Percentiles rank a stretch among this genome's conserved stretches.
phyloP scores from a whole-genome alignment of 23 red algal species.

The Agarophyton chilense region DNA sequence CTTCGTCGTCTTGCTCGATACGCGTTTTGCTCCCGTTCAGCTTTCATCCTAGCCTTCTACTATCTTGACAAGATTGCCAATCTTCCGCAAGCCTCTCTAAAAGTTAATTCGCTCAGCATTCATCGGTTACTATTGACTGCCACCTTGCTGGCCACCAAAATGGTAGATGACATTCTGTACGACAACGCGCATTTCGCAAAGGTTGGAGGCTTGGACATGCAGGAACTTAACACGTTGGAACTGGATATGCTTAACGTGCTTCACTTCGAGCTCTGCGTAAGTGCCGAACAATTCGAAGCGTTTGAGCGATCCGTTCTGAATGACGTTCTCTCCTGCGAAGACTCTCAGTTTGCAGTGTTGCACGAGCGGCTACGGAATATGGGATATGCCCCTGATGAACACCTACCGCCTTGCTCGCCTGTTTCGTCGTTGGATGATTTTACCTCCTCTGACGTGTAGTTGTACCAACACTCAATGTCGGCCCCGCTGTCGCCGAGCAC shows the following conservation, averaged over 20 bases:
- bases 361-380: constrained; percentile 50
- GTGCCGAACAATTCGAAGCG: constrained; percentile 40
- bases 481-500: background rate
- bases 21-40: constrained; percentile 66
- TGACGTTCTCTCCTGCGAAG: background rate
- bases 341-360: constrained; percentile 22
- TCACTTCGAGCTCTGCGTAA: constrained; percentile 54
- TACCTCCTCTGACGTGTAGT: background rate
- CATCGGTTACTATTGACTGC: constrained; percentile 89
- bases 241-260: constrained; percentile 61
- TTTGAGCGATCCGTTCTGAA: constrained; percentile 29
- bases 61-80: constrained; percentile 34
- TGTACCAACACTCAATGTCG: constrained; percentile 11
- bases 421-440: constrained; percentile 44
- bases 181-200: constrained; percentile 84
- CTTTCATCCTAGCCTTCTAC: constrained; percentile 56
- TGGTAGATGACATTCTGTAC: constrained; percentile 81
- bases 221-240: constrained; percentile 81
- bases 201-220: constrained; percentile 73
- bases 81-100: background rate
- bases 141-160: constrained; percentile 79
- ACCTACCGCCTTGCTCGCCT: constrained; percentile 23
- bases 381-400: background rate
- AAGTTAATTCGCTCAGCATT: constrained; percentile 71
- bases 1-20: constrained; percentile 57